Percentiles rank a stretch among this genome's conserved stretches.
These are phyloP conservation scores for Russula lepida DNA, from an alignment of 768 basidiomycete species.

Conservation along the genomic window DNA sequence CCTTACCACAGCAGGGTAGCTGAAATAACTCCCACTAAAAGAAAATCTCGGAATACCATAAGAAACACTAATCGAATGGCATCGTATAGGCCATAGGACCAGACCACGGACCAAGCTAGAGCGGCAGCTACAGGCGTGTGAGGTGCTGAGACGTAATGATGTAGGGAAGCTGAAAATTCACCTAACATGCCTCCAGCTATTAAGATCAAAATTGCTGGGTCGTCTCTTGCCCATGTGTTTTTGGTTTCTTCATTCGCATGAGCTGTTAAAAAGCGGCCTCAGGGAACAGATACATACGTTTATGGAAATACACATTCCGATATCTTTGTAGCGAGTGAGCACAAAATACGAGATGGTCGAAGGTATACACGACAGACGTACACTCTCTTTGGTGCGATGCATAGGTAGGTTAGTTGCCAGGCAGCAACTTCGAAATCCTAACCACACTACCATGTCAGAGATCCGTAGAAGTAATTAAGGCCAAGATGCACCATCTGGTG, in stretches of 20 bases:
- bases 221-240: constrained; percentile 97
- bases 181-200: constrained; percentile 72
- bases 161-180: constrained; percentile 29
- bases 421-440: constrained; percentile 96
- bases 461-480: neutral
- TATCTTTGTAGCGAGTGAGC: constrained; percentile 43
- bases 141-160: neutral
- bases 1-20: constrained; percentile 72
- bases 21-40: constrained; percentile 64
- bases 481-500: constrained; percentile 68
- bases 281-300: constrained; percentile 48
- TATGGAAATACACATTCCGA: constrained; percentile 96
- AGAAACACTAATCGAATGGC: constrained; percentile 58
- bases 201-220: constrained; percentile 89
- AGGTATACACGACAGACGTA: constrained; percentile 32
- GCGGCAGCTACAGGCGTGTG: constrained; percentile 51
- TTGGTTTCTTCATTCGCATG: constrained; percentile 65
- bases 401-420: constrained; percentile 93
- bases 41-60: constrained; percentile 87
- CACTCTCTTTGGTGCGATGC: constrained; percentile 88
- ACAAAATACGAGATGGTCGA: constrained; percentile 7
- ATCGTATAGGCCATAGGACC: constrained; percentile 50
- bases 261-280: neutral
- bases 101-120: constrained; percentile 79
- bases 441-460: neutral